Evolutionary conservation across 2,329 filamentous ascomycete species (phyloP), one percentile per base, ranked within the genome.

Genomic region (Herpotrichia juniperi): DNA sequence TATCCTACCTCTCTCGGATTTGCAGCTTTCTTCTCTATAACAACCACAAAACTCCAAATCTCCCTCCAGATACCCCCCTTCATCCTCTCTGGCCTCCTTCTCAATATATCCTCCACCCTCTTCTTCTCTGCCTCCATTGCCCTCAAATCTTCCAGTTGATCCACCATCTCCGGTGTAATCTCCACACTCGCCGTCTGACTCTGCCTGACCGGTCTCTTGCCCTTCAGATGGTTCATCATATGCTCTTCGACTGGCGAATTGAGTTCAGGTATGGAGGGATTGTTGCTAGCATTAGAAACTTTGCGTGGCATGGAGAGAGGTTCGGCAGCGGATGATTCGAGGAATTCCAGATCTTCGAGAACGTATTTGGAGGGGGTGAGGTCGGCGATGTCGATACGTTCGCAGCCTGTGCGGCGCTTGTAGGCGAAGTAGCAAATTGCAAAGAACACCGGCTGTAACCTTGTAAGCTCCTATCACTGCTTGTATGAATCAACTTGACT

Each of bases 1-100:
- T 31, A 31, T n/a, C 28, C 28, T n/a, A n/a, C 28, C n/a, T 31
- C 9, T n/a, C 28, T n/a, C n/a, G 28, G 28, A 9, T 8, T n/a
- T 31, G n/a, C 28, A 9, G 28, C 28, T n/a, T 8, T 8, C 28
- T 9, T 53, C 59, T 64, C 54, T 47, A 61, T 59, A 9, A 51
- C 54, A 42, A 59, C 48, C 1, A 64, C 46, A 45, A 62, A 64
- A 42, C 63, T 66, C 61, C 63, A 66, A 12, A 64, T 25, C 30
- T 64, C 61, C n/a, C 61, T 52, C 50, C 47, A 55, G 31, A 66
- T 26, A 1, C 54, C 51, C 0, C 54, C 43, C 22, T 57, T 48
- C 35, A 59, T 48, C 10, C 61, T 44, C 42, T 47, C 49, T 6
- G 58, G 58, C 28, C 63, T 51, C 14, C 21, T 44, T 24, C 50